Evolutionary conservation across 2,329 filamentous ascomycete species (phyloP).

Genomic region (Phoma sp.): DNA sequence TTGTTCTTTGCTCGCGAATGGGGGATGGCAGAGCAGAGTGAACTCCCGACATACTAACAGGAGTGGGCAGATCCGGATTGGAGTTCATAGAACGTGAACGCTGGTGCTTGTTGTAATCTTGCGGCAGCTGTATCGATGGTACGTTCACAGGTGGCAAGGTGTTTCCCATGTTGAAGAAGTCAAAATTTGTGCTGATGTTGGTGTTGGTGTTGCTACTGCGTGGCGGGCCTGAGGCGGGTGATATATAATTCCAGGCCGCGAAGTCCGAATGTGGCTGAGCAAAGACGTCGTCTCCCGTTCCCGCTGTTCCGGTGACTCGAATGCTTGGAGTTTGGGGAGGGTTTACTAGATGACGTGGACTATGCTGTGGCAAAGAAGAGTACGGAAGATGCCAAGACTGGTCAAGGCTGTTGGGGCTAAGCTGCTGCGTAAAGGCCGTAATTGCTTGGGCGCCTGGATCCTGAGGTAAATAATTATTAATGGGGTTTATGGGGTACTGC

Average conservation of each 20-base stretch:
- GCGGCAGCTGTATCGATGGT: conserved; percentile 30
- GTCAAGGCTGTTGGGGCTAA: conserved; percentile 32
- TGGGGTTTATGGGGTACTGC: conserved; percentile 28
- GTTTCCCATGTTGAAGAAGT: conserved; percentile 35
- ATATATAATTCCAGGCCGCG: conserved; percentile 39
- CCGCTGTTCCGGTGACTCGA: conserved; percentile 39
- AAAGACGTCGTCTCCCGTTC: conserved; percentile 30
- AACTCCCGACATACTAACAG: conserved; percentile 40
- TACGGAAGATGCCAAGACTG: conserved; percentile 37
- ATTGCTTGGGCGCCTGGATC: conserved; percentile 38
- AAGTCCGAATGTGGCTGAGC: conserved; percentile 44
- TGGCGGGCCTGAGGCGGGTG: conserved; percentile 41
- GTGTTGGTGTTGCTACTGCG: conserved; percentile 16
- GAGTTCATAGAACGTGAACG: conserved; percentile 41
- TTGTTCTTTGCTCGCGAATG: conserved; percentile 29
- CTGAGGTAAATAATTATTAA: conserved; percentile 36
- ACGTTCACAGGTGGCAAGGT: conserved; percentile 26
- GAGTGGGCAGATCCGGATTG: conserved; percentile 43
- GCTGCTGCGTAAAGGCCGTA: conserved; percentile 40
- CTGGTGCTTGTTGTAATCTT: conserved; percentile 33
- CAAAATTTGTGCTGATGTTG: conserved; percentile 30
- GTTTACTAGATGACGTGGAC: conserved; percentile 45
- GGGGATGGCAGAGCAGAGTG: conserved; percentile 42
- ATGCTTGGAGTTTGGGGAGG: conserved; percentile 34
- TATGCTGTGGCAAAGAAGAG: conserved; percentile 39